Percentiles rank a stretch among this genome's conserved stretches.
These are phyloP conservation scores for Sphaerulina musiva DNA, from an alignment of 2,329 filamentous ascomycete genomes.

Conservation along the genomic window DNA sequence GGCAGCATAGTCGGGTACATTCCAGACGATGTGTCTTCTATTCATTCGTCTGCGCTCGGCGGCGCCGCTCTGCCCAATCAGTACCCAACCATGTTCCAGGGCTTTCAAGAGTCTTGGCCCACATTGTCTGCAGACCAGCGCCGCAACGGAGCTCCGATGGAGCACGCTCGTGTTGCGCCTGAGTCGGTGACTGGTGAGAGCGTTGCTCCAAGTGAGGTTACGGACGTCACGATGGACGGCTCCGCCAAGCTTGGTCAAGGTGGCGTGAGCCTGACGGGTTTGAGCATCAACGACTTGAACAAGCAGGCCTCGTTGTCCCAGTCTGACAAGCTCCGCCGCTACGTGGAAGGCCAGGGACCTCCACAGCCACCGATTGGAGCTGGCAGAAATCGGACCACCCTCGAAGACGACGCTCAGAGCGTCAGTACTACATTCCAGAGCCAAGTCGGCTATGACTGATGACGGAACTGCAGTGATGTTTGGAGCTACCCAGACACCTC, in stretches of 20 bases:
- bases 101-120: constrained; percentile 88
- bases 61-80: constrained; percentile 62
- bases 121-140: constrained; percentile 58
- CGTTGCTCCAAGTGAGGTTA: constrained; percentile 82
- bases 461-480: not conserved
- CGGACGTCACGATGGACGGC: constrained; percentile 73
- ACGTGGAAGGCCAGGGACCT: constrained; percentile 63
- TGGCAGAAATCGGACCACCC: constrained; percentile 48
- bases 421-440: constrained; percentile 95
- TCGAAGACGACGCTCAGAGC: constrained; percentile 82
- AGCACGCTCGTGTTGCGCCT: constrained; percentile 25
- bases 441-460: constrained; percentile 55
- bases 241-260: constrained; percentile 52
- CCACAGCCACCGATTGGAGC: constrained; percentile 50
- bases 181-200: constrained; percentile 82
- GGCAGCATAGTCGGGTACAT: constrained; percentile 93
- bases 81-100: constrained; percentile 92
- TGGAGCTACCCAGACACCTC: constrained; percentile 13
- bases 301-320: constrained; percentile 70
- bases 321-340: constrained; percentile 86
- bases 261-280: constrained; percentile 79
- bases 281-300: constrained; percentile 65
- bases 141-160: constrained; percentile 54
- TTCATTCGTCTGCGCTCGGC: constrained; percentile 87
- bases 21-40: constrained; percentile 91